A percentile compares a stretch with the other conserved stretches of the same genome.
phyloP scores from a whole-genome alignment of 371 early-diverging fungal species.

The Mucor sp. region DNA sequence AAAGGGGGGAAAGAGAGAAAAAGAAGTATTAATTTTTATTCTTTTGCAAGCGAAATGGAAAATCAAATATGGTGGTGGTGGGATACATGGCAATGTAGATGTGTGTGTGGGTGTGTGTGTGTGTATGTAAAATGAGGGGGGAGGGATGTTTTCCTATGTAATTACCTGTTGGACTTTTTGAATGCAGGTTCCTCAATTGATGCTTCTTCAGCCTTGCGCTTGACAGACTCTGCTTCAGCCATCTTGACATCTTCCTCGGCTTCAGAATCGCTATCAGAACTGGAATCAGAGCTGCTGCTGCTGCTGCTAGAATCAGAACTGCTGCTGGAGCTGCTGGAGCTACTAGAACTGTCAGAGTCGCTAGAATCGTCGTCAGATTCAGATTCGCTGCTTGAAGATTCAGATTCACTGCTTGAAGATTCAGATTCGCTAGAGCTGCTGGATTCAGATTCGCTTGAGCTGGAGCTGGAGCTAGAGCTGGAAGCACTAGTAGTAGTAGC shows the following conservation, averaged over 20 bases:
- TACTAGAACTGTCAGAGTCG: background rate
- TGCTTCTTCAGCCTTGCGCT: conserved; percentile 39
- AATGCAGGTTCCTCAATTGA: conserved; percentile 17
- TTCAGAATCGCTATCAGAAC: background rate
- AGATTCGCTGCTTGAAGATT: conserved; percentile 5
- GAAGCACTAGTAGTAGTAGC: background rate
- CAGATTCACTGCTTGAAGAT: conserved; percentile 21
- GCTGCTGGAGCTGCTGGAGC: background rate
- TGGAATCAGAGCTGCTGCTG: conserved; percentile 1
- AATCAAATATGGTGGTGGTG: background rate
- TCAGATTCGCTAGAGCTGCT: conserved; percentile 28
- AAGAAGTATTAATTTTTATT: conserved; percentile 12
- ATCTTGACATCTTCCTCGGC: background rate
- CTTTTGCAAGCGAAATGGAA: background rate
- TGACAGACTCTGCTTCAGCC: conserved; percentile 15
- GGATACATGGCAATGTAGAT: background rate
- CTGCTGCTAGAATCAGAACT: background rate
- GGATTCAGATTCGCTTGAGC: conserved; percentile 18
- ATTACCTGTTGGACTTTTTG: conserved; percentile 34
- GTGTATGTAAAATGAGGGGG: background rate
- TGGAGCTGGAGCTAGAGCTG: conserved; percentile 32
- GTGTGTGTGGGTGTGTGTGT: background rate
- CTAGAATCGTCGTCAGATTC: conserved; percentile 10
- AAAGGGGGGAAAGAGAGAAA: background rate
- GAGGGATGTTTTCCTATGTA: background rate